Percentiles rank a stretch among this genome's conserved stretches.
Evolutionary conservation across 805 yeast genomes (phyloP).

Genomic region (Ogataea nonfermentans): DNA sequence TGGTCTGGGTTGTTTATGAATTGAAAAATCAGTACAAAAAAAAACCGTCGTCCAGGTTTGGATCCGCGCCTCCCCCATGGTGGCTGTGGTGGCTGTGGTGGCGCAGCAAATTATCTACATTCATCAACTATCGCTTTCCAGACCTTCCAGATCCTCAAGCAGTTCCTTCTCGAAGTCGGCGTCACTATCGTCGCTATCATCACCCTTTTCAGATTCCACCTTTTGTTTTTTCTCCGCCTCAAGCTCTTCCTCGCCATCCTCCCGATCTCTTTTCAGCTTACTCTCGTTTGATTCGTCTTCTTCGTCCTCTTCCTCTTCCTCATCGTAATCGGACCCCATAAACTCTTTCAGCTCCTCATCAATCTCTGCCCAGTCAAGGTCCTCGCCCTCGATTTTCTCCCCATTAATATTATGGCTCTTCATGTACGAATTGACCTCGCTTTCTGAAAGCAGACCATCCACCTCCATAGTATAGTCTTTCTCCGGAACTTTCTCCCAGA

Average conservation of each 20-base stretch:
- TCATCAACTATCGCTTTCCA: constrained; percentile 27
- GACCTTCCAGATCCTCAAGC: constrained; percentile 48
- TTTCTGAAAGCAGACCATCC: constrained; percentile 44
- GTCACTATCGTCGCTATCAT: constrained; percentile 33
- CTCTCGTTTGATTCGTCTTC: constrained; percentile 15
- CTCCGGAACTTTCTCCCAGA: constrained; percentile 73
- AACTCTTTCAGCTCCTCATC: constrained; percentile 58
- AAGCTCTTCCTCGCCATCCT: constrained; percentile 23
- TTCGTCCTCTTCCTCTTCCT: constrained; percentile 28
- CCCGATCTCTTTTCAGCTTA: constrained; percentile 21
- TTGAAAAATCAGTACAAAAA: constrained; percentile 3
- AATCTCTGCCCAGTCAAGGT: constrained; percentile 51
- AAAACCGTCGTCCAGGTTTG: neutral
- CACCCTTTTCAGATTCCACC: constrained; percentile 15
- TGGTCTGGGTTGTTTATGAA: constrained; percentile 2
- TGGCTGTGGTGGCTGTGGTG: constrained; percentile 3
- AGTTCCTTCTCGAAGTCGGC: constrained; percentile 51
- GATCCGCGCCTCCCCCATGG: constrained; percentile 7
- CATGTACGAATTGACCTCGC: constrained; percentile 46
- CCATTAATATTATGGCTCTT: constrained; percentile 37
- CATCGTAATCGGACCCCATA: constrained; percentile 46
- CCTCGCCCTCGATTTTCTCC: constrained; percentile 40
- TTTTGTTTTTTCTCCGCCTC: constrained; percentile 22
- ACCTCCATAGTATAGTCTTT: constrained; percentile 53
- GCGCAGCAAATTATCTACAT: neutral